These are phyloP conservation scores for Curvularia verruculosa DNA, from an alignment of 2,329 filamentous ascomycete genomes.

Conservation along the genomic window DNA sequence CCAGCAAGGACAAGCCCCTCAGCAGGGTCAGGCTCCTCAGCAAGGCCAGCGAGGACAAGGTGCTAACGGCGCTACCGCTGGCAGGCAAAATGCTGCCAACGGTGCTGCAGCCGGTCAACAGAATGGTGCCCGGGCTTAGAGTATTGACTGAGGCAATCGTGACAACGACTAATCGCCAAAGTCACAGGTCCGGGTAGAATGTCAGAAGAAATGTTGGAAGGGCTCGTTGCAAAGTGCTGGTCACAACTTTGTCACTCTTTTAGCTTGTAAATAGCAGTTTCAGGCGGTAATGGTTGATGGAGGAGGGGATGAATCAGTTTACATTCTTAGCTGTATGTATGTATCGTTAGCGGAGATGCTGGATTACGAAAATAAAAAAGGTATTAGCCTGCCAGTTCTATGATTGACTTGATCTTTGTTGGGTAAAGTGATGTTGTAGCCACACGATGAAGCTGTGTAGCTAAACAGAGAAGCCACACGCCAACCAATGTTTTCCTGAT, in stretches of 20 bases:
- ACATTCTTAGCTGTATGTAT: not conserved
- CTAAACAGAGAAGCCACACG: not conserved
- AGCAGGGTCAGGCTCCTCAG: constrained; percentile 4
- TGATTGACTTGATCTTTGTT: not conserved
- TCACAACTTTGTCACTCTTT: not conserved
- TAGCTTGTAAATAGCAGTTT: not conserved
- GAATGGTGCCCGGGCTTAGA: not conserved
- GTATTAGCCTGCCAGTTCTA: not conserved
- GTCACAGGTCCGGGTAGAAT: not conserved
- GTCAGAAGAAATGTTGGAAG: not conserved
- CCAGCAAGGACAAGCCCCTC: constrained; percentile 7
- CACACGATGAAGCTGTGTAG: not conserved
- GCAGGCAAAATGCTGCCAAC: not conserved
- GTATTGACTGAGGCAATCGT: not conserved
- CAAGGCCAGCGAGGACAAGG: not conserved
- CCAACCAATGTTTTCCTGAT: not conserved
- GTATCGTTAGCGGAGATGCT: not conserved
- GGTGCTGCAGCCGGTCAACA: not conserved
- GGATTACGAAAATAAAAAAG: not conserved
- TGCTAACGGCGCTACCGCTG: not conserved
- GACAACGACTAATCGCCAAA: not conserved
- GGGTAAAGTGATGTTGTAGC: not conserved
- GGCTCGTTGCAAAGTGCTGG: not conserved
- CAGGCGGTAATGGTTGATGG: not conserved
- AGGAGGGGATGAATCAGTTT: not conserved